Conservation (phyloP, 2,329 filamentous ascomycete genomes). For the Stemphylium beticola region DNA sequence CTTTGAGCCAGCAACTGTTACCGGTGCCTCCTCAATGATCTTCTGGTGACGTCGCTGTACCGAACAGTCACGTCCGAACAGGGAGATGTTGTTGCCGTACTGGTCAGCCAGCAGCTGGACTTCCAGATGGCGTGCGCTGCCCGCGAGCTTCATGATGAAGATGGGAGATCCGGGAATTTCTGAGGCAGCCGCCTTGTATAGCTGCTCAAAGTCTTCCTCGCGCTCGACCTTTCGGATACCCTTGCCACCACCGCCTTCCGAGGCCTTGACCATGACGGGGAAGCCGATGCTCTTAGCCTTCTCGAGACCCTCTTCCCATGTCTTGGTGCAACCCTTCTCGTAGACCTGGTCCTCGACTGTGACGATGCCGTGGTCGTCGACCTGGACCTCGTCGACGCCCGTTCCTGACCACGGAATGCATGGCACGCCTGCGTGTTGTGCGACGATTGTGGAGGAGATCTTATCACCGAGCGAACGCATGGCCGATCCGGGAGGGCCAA, state of each 20-base stretch:
- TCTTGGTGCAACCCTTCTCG: slow-evolving; percentile 86
- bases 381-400: slow-evolving; percentile 79
- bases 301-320: slow-evolving; percentile 85
- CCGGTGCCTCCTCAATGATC: slow-evolving; percentile 98
- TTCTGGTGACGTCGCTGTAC: slow-evolving; percentile 98
- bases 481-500: slow-evolving; percentile 94
- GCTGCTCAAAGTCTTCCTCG: slow-evolving; percentile 81
- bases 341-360: slow-evolving; percentile 89
- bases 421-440: slow-evolving; percentile 92
- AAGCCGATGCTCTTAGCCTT: slow-evolving; percentile 93
- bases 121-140: slow-evolving; percentile 94
- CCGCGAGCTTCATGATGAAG: slow-evolving; percentile 99
- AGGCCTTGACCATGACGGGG: slow-evolving; percentile 99
- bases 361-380: slow-evolving; percentile 85
- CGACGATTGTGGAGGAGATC: slow-evolving; percentile 98
- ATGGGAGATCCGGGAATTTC: slow-evolving; percentile 99
- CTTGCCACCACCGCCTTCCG: slow-evolving; percentile 98
- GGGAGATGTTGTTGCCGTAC: slow-evolving; percentile 99
- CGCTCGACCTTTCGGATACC: slow-evolving; percentile 93
- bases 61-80: slow-evolving; percentile 98
- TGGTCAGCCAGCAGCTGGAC: slow-evolving; percentile 97
- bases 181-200: slow-evolving; percentile 95
- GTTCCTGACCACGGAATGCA: slow-evolving; percentile 99
- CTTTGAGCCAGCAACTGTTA: slow-evolving; percentile 87
- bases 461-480: slow-evolving; percentile 99